Percentiles rank a stretch among this genome's conserved stretches.
Conservation (phyloP, 768 basidiomycete species). For the Auriscalpium microsporum region DNA sequence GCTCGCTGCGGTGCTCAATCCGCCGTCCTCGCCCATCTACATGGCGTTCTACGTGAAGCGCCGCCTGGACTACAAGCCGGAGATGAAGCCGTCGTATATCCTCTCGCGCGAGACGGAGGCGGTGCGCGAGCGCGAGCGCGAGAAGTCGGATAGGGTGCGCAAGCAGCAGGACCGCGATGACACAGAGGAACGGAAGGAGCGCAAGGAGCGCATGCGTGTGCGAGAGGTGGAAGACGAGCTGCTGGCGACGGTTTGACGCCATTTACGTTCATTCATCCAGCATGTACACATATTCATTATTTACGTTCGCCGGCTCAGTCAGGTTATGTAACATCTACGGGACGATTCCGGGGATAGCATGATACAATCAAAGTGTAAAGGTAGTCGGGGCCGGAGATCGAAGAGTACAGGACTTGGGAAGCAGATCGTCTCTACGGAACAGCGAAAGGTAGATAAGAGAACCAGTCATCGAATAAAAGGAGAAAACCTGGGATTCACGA, state of each 20-base stretch:
- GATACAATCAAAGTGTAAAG: no score
- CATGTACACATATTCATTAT: no score
- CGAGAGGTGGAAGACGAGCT: constrained; percentile 14
- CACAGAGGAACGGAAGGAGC: background rate
- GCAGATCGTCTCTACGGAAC: no score
- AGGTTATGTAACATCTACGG: no score
- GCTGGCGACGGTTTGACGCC: background rate
- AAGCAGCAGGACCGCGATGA: background rate
- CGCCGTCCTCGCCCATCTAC: constrained; percentile 56
- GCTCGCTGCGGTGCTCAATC: constrained; percentile 51
- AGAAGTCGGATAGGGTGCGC: background rate
- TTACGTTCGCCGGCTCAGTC: no score
- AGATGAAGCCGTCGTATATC: constrained; percentile 9
- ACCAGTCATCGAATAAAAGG: no score
- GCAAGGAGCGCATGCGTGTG: constrained; percentile 4
- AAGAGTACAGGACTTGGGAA: no score
- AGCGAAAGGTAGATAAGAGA: no score
- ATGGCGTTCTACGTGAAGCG: constrained; percentile 96
- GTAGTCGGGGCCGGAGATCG: no score
- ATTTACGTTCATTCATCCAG: no score
- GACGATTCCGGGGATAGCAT: no score
- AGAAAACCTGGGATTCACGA: no score
- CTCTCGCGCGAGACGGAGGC: constrained; percentile 11
- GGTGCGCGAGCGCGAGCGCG: constrained; percentile 10
- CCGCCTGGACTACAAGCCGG: constrained; percentile 73